phyloP scores from a whole-genome alignment of 225 moss, liverwort and hornwort genomes.

The Sphagnum tenellum region DNA sequence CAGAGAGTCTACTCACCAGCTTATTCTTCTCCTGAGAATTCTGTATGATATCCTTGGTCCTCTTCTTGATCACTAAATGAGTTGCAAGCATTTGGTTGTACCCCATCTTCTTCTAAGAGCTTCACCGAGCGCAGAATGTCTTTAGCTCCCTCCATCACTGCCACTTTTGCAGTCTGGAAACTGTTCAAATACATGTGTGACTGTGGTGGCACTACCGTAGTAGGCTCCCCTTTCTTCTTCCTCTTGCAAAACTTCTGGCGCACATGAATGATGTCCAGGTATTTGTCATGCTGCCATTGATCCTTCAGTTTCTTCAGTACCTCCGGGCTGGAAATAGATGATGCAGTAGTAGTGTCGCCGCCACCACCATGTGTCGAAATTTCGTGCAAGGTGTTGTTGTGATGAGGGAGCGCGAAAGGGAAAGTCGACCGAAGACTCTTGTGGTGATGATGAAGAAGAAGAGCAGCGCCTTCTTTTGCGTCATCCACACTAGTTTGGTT shows the following conservation, averaged over 20 bases:
- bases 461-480: background rate
- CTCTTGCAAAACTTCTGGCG: background rate
- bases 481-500: too few relatives aligned
- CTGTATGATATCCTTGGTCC: too few relatives aligned
- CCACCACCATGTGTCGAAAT: background rate
- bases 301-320: slow-evolving; percentile 1
- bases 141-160: slow-evolving; percentile 2
- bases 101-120: too few relatives aligned
- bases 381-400: background rate
- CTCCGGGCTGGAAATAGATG: background rate
- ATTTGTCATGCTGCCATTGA: slow-evolving; percentile 1
- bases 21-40: too few relatives aligned
- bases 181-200: background rate
- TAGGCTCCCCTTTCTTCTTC: background rate
- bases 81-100: too few relatives aligned
- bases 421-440: background rate
- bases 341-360: background rate
- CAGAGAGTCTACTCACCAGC: too few relatives aligned
- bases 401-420: background rate
- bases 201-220: background rate
- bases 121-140: background rate
- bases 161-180: background rate
- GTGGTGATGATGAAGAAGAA: background rate
- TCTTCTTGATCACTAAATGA: too few relatives aligned
- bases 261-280: background rate